Base-by-base conservation (phyloP, 2,329 filamentous ascomycete species). In the Pyrenophora tritici-repentis region DNA sequence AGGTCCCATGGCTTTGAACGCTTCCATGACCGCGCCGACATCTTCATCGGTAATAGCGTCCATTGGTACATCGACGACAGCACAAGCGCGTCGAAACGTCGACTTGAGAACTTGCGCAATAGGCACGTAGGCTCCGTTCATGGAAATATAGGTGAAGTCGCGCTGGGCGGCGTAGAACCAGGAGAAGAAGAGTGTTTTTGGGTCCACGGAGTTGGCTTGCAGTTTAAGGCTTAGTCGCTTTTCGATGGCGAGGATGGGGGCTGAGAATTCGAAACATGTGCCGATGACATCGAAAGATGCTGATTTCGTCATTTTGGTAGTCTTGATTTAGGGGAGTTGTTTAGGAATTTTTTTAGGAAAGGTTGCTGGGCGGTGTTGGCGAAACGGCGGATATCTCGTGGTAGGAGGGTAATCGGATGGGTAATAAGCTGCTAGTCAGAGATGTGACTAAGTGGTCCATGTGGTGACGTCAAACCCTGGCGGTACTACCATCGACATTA, bases 81-180 rank as follows among this genome's bases (percentile, higher is more conserved):
- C 31, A 13, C 59, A 65, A 9, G 63, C 63, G 17, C 62, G 62
- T 2, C 50, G 50, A 46, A 65, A 59, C 1, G 63, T 66, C 32
- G 54, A 47, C 14, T 39, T 53, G 1, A 66, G 52, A 13, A 66
- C 41, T 13, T 59, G 50, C 2, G 62, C 62, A n/a, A 66, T 66
- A 12, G 63, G 63, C 29, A 49, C 57, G 47, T 66, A 66, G 2
- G 55, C 42, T 0, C 53, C 55, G 1, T 34, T 40, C 4, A 66
- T 48, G n/a, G 56, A 61, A 1, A 59, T 47, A 20, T 66, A 66
- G 16, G 63, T 66, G 31, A 66, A 66, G 53, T 66, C 63, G 18
- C 63, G 62, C 9, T 66, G 63, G 0, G 62, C 63, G 6, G 63
- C 62, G 32, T 66, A 66, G 53, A 66, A 66, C 63, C 63, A 66